Conservation (phyloP, 208 protist genomes). For the Porcisia hertigi region DNA sequence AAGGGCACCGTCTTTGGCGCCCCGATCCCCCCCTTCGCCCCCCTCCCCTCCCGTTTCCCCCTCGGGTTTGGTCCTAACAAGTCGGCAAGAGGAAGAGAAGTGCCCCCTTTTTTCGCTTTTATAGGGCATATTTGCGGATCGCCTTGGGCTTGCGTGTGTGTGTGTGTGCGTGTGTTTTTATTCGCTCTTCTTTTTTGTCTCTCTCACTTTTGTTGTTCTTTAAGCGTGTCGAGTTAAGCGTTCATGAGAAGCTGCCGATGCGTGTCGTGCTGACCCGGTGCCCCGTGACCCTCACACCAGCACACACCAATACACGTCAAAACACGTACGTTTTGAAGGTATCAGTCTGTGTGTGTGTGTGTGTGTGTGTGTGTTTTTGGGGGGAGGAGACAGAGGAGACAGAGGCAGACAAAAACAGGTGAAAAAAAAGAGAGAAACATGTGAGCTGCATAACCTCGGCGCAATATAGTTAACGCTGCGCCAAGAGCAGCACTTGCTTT, state of each 20-base stretch:
- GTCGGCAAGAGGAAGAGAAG: background rate
- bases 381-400: too few species aligned
- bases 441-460: background rate
- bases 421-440: background rate
- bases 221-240: background rate
- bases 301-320: background rate
- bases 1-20: background rate
- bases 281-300: background rate
- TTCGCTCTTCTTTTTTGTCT: background rate
- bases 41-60: too few species aligned
- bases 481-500: slow-evolving; percentile 52
- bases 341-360: background rate
- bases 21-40: background rate
- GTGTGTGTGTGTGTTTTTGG: too few species aligned
- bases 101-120: background rate
- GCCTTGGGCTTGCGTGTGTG: too few species aligned
- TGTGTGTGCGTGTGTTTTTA: background rate
- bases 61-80: background rate
- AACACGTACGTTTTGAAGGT: background rate
- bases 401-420: background rate
- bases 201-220: background rate
- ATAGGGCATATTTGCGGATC: background rate
- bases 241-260: background rate
- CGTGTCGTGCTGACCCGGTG: background rate
- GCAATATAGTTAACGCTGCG: slow-evolving; percentile 8